A percentile compares a stretch with the other conserved stretches of the same genome.
These are phyloP conservation scores for Pseudogymnoascus sp. DNA, from an alignment of 2,329 filamentous ascomycete genomes.

Conservation along the genomic window DNA sequence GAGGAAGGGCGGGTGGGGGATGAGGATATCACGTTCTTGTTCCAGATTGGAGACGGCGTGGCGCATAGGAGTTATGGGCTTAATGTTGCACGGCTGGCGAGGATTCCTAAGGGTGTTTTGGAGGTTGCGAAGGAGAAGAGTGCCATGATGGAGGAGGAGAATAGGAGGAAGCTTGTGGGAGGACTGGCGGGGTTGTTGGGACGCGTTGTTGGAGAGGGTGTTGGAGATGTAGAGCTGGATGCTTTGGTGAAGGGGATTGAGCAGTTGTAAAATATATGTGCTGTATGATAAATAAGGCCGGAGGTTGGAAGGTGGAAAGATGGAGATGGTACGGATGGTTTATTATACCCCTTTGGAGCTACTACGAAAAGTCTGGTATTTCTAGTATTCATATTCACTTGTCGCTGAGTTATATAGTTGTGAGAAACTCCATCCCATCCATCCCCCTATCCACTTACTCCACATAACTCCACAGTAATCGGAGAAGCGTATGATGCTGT, in stretches of 20 bases:
- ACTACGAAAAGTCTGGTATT: neutral
- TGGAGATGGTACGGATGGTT: neutral
- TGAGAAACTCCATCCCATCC: neutral
- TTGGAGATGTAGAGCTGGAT: slow-evolving; percentile 19
- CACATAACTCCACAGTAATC: neutral
- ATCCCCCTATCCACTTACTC: neutral
- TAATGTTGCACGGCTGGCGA: slow-evolving; percentile 83
- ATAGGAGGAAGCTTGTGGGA: slow-evolving; percentile 52
- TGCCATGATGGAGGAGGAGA: slow-evolving; percentile 66
- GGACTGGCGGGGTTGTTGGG: slow-evolving; percentile 23
- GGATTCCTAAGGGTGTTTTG: slow-evolving; percentile 67
- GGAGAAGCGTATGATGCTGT: neutral
- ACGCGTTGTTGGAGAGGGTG: slow-evolving; percentile 18
- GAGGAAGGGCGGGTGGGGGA: slow-evolving; percentile 38
- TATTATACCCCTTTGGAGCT: slow-evolving; percentile 5
- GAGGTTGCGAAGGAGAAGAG: slow-evolving; percentile 76
- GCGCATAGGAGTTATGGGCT: slow-evolving; percentile 91
- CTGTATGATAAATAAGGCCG: neutral
- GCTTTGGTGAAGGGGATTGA: slow-evolving; percentile 38
- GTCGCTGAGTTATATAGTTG: neutral
- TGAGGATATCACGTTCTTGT: slow-evolving; percentile 85
- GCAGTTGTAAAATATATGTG: slow-evolving; percentile 39
- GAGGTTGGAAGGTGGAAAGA: neutral
- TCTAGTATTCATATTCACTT: neutral
- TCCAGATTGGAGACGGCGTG: slow-evolving; percentile 83